Evolutionary conservation across 495 filamentous ascomycete genomes (phyloP).

Genomic region (Usnea hakonensis): DNA sequence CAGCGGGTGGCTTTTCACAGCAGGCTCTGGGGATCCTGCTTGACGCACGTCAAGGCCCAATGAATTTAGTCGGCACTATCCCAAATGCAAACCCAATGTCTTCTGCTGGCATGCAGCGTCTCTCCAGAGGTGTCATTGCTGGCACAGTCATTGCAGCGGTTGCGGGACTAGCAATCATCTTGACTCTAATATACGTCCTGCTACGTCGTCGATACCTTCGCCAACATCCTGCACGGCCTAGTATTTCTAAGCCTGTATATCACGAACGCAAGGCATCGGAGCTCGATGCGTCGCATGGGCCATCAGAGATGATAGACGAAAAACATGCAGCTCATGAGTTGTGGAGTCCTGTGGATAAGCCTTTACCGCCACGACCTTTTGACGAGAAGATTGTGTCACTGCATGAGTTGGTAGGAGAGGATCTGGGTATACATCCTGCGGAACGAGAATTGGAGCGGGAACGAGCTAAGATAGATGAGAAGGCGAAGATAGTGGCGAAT

Average conservation of each 20-base stretch:
- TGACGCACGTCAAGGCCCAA: not conserved
- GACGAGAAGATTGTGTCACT: conserved; percentile 1
- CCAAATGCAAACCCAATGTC: not conserved
- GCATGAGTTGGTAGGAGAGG: conserved; percentile 3
- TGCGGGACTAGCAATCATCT: not conserved
- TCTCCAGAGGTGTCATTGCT: conserved; percentile 5
- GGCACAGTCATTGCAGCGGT: conserved; percentile 4
- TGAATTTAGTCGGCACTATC: not conserved
- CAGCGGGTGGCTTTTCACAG: conserved; percentile 13
- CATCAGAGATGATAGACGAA: conserved; percentile 6
- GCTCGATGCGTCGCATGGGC: not conserved
- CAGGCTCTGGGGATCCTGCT: conserved; percentile 5
- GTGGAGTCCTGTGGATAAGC: conserved; percentile 4
- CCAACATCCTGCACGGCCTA: not conserved
- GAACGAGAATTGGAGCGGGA: conserved; percentile 3
- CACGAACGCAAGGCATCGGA: conserved; percentile 7
- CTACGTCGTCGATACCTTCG: conserved; percentile 4
- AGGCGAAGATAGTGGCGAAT: conserved; percentile 1
- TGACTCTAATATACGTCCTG: not conserved
- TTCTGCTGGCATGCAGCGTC: not conserved
- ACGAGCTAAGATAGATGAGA: conserved; percentile 1
- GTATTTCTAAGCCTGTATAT: conserved; percentile 3
- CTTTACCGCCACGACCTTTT: conserved; percentile 1
- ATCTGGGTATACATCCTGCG: not conserved
- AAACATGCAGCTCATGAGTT: conserved; percentile 3